Evolutionary conservation across 495 filamentous ascomycete species (phyloP).

Genomic region (Symbiotaphrina buchneri): DNA sequence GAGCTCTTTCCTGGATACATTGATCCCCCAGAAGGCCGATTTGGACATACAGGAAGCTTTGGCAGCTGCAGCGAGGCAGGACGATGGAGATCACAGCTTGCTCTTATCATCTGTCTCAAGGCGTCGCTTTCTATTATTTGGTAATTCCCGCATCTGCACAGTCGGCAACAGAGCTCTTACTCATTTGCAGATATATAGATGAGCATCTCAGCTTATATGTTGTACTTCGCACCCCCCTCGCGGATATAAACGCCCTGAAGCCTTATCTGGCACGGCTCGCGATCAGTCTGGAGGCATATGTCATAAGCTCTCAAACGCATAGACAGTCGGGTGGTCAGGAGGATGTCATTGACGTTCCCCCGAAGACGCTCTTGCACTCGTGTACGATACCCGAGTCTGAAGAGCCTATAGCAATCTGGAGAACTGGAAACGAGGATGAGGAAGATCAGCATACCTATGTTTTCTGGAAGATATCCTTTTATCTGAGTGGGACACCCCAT

Average conservation of each 20-base stretch:
- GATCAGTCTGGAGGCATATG: conserved; percentile 47
- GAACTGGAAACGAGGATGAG: conserved; percentile 12
- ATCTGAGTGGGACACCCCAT: conserved; percentile 45
- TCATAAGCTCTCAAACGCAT: conserved; percentile 31
- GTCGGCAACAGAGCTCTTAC: conserved; percentile 24
- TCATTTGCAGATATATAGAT: conserved; percentile 47
- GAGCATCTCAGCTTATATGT: conserved; percentile 54
- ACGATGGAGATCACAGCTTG: conserved; percentile 2
- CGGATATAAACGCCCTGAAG: conserved; percentile 31
- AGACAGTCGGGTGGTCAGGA: conserved; percentile 15
- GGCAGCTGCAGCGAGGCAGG: conserved; percentile 10
- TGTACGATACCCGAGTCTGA: conserved; percentile 32
- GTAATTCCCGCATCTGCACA: conserved; percentile 18
- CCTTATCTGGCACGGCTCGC: conserved; percentile 36
- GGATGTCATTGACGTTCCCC: conserved; percentile 4
- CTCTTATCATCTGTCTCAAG: conserved; percentile 10
- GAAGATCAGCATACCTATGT: conserved; percentile 30
- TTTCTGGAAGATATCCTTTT: conserved; percentile 64
- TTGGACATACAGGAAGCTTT: conserved; percentile 36
- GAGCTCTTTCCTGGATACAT: conserved; percentile 49
- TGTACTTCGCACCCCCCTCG: conserved; percentile 42
- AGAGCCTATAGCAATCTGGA: conserved; percentile 37
- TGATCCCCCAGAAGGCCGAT: conserved; percentile 49
- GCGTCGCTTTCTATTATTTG: conserved; percentile 35
- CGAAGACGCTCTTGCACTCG: conserved; percentile 40